Evolutionary conservation across 208 protist species (phyloP), one percentile per base, ranked within the genome.

Genomic region (Herpetomonas samuelpessoai): DNA sequence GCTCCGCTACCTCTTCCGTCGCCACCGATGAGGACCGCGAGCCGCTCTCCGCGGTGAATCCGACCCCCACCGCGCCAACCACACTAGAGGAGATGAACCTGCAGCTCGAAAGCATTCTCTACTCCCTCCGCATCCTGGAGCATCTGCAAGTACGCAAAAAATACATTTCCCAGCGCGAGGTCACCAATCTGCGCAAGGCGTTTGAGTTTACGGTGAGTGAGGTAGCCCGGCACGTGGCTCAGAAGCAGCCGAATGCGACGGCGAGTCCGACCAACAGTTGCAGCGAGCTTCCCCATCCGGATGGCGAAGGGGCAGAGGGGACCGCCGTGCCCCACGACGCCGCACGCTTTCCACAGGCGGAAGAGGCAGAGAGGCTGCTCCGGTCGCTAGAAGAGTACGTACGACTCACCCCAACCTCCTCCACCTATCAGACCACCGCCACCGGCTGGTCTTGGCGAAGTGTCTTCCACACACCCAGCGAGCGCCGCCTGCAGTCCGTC

Each of bases 381-480:
- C 19, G 24, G 14, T 47, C 71, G 49, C 56, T 92, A 24, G 85
- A 92, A 60, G 53, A 63, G 27, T 79, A 86, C 66, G 81, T 86
- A 7, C 31, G 25, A 19, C 7, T 46, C 4, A 57, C 51, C 14
- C 57, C 58, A 16, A 59, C 53, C 24, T 76, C 77, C 1, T 46
- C 29, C 27, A 74, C 69, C 28, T 69, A 66, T 22, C 67, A 65
- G 62, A 54, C 55, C 7, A 53, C 52, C 41, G 44, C 58, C 19
- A 58, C 50, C 14, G 24, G 46, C 26, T 76, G 70, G 50, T 78
- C 71, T 30, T 79, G 68, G 70, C 26, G 65, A 38, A 86, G 79
- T 53, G 50, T 87, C 38, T 45, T 83, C 7, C 73, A 81, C 59
- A 83, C 81, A 0, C 81, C 76, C 0, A 58, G 65, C 30, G 62